Evolutionary conservation across 1,284 basidiomycete genomes (phyloP).

Genomic region (Rhodotorula sp.): DNA sequence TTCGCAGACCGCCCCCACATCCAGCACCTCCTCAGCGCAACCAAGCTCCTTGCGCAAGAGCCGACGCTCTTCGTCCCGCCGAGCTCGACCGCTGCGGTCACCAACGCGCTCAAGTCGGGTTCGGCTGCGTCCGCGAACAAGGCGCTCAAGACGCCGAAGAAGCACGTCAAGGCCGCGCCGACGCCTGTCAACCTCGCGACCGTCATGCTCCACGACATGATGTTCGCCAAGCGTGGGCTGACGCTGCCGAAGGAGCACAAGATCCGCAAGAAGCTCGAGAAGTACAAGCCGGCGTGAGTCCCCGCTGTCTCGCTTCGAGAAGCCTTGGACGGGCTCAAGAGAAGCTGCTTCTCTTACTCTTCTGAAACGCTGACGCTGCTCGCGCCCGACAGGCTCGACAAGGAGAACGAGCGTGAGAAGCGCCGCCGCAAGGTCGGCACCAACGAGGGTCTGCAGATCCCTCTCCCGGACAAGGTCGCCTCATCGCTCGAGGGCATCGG

Average conservation of each 20-base stretch:
- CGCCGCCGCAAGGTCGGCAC: constrained; percentile 40
- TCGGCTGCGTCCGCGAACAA: constrained; percentile 30
- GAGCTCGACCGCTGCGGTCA: constrained; percentile 17
- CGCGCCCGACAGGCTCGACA: constrained; percentile 35
- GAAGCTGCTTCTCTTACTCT: neutral
- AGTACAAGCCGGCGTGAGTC: constrained; percentile 44
- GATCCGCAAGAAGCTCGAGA: constrained; percentile 46
- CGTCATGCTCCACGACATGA: constrained; percentile 82
- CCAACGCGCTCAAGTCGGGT: constrained; percentile 29
- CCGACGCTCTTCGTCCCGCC: constrained; percentile 42
- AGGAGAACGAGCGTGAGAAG: constrained; percentile 45
- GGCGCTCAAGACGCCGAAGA: constrained; percentile 23
- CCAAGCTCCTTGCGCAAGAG: constrained; percentile 36
- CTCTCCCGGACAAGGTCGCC: constrained; percentile 36
- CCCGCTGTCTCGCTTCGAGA: neutral
- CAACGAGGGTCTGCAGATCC: constrained; percentile 43
- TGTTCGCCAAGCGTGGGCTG: constrained; percentile 66
- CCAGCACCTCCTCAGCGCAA: constrained; percentile 32
- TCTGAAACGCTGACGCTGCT: neutral
- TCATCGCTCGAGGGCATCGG: constrained; percentile 41
- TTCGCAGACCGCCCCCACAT: constrained; percentile 40
- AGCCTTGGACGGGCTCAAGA: no score
- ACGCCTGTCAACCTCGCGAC: constrained; percentile 60
- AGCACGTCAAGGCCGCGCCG: constrained; percentile 27
- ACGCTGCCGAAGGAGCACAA: constrained; percentile 48